Base-by-base conservation (phyloP, 768 basidiomycete species). In the Daedaleopsis nitida region DNA sequence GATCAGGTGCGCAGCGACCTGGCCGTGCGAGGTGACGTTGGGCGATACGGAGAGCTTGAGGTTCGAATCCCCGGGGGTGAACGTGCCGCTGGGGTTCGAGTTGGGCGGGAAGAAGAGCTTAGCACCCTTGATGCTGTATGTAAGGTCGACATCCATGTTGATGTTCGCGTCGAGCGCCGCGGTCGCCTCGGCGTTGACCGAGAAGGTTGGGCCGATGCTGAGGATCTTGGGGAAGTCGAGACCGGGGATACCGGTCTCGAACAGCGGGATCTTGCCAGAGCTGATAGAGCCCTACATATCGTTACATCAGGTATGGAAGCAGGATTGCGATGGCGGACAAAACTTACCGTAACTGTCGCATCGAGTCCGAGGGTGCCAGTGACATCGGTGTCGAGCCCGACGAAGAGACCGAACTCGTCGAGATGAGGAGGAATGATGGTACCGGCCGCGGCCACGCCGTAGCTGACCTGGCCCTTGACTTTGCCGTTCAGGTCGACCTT, bases 221-320 rank as follows among this genome's bases (percentile, higher is more conserved):
- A 85, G 64, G 51, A 85, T 74, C 4, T 78, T 81, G 45, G 82
- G 81, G 68, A 85, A 77, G 65, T 80, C 77, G 17, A 84, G 73
- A 8, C 81, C 83, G 2, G 81, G 80, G 56, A 85, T 73, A 1
- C 79, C 79, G 38, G 78, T 63, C 52, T 76, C 68, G 44, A 81
- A 73, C 14, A 85, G 65, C 17, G 68, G 66, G 55, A 81, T 70
- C 44, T 75, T 76, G 4, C 80, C 82, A 0, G 80, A 76, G 62
- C 82, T 78, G 17, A 83, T 60, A 0, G 71, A 70, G 1, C 80
- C 77, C 74, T 78, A 45, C 11, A 27, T 7, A 23, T 32, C 7
- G 17, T n/a, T n/a, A 23, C 38, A 34, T 54, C 21, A 32, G 27
- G 27, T 45, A 35, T 42, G 2, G 16, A 21, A 32, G 7, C n/a